A percentile compares a stretch with the other conserved stretches of the same genome.
These are phyloP conservation scores for Kodamaea fungicola DNA, from an alignment of 1,139 yeast species.

Conservation along the genomic window DNA sequence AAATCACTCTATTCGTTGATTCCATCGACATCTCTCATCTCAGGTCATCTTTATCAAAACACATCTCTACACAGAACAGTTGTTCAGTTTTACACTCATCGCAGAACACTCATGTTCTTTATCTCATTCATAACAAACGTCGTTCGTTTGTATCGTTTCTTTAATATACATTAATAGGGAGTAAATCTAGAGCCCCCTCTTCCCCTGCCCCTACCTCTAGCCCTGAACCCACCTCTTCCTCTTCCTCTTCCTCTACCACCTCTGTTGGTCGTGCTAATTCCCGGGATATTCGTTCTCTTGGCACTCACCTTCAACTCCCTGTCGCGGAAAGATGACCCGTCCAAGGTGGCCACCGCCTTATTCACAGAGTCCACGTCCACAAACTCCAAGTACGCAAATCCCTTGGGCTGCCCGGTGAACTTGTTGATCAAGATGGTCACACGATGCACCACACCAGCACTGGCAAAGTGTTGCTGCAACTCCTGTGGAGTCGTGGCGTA, in stretches of 20 bases:
- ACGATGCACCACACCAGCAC: conserved; percentile 76
- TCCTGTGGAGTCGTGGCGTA: conserved; percentile 77
- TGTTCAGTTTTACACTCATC: too few species aligned
- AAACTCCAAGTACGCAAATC: conserved; percentile 83
- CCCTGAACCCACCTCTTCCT: conserved; percentile 24
- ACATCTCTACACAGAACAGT: too few species aligned
- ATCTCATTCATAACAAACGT: too few species aligned
- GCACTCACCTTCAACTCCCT: conserved; percentile 68
- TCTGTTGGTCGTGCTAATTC: conserved; percentile 48
- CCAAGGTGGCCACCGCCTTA: conserved; percentile 59
- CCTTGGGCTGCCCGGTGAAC: conserved; percentile 76
- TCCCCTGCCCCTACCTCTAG: conserved; percentile 18
- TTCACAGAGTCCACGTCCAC: conserved; percentile 59
- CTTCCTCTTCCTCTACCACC: conserved; percentile 33
- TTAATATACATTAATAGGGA: conserved; percentile 10
- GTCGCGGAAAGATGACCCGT: conserved; percentile 65
- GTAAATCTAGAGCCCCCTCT: conserved; percentile 21
- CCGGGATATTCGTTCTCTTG: conserved; percentile 80
- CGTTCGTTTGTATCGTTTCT: too few species aligned
- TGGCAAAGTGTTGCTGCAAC: conserved; percentile 71
- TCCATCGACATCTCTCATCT: too few species aligned
- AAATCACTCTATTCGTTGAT: too few species aligned
- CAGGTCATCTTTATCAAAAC: too few species aligned
- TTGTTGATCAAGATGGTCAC: conserved; percentile 77
- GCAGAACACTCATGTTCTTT: too few species aligned